Evolutionary conservation across 139 green algal species (phyloP), one percentile per base, ranked within the genome.

Genomic region (Picochlorum sp.): DNA sequence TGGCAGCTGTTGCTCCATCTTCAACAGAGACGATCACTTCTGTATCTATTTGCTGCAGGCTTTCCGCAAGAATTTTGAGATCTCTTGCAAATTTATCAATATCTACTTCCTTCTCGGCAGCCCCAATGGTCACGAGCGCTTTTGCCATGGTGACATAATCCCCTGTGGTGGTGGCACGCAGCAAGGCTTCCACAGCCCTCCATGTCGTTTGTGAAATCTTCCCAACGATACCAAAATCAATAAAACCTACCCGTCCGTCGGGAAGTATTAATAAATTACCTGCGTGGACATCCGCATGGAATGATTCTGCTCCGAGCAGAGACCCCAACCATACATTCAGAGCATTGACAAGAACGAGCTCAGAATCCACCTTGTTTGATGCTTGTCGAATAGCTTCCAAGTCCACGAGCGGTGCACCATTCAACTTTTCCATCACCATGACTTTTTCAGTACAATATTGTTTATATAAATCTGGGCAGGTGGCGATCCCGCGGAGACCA

Each of bases 261-360:
- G 44, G 45, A 47, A 97, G 74, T 57, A 96, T 94, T 14, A 98
- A 66, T 67, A 98, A 73, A 75, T 98, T 98, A 55, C 92, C 92
- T 62, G 78, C 78, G 66, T 98, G 92, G 30, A 98, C 84, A 73
- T 98, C 92, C 2, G 94, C 94, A 68, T 99, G 94, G 88, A 99
- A 99, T 0, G 81, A 95, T 13, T 91, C 81, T 41, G 78, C 87
- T 7, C 69, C 73, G n/a, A 96, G 56, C 30, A 99, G 75, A 20
- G 63, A 85, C 8, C 81, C 86, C 67, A 95, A 91, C 62, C 94
- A 99, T 1, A 85, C 88, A 80, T 99, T 98, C 47, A 99, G 84
- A 1, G 92, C 94, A 37, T 77, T 78, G 57, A 97, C 90, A 1
- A 98, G 79, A 51, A 82, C 63, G 18, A 45, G 8, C 61, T 77